Evolutionary conservation across 129 eudicot genomes (phyloP).

Genomic region (Flaveria ramosissima): DNA sequence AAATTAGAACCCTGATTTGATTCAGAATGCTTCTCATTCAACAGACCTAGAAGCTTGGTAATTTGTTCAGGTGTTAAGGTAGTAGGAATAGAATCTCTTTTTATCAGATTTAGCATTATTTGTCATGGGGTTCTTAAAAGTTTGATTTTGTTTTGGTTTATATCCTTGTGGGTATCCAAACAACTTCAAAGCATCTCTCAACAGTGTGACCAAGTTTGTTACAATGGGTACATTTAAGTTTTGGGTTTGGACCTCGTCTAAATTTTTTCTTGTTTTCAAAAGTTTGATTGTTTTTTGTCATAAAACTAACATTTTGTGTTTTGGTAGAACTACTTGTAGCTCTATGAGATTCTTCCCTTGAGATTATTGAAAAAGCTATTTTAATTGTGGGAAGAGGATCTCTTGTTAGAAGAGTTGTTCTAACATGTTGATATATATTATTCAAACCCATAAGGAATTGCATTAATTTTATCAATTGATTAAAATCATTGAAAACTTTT

Average conservation of each 20-base stretch:
- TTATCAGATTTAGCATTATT: too few species aligned
- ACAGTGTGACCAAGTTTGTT: not conserved
- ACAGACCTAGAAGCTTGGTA: too few species aligned
- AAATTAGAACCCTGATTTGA: too few species aligned
- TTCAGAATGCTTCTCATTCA: too few species aligned
- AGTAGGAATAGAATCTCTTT: too few species aligned
- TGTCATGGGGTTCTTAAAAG: not conserved
- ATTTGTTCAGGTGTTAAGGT: too few species aligned
- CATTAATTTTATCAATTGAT: not conserved
- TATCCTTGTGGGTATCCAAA: not conserved
- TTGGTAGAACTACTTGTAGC: not conserved
- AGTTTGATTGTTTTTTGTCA: not conserved
- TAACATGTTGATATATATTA: not conserved
- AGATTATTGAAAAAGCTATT: too few species aligned
- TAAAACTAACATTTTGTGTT: not conserved
- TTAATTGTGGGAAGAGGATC: not conserved
- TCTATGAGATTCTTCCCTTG: conserved; percentile 3
- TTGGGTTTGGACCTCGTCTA: not conserved
- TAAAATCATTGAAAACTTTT: not conserved
- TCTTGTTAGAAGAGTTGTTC: not conserved
- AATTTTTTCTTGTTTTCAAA: not conserved
- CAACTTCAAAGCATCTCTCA: not conserved
- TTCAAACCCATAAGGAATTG: not conserved
- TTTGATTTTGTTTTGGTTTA: not conserved
- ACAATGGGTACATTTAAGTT: not conserved